phyloP scores from a whole-genome alignment of 2,329 filamentous ascomycete genomes.

The Fusarium piperis region DNA sequence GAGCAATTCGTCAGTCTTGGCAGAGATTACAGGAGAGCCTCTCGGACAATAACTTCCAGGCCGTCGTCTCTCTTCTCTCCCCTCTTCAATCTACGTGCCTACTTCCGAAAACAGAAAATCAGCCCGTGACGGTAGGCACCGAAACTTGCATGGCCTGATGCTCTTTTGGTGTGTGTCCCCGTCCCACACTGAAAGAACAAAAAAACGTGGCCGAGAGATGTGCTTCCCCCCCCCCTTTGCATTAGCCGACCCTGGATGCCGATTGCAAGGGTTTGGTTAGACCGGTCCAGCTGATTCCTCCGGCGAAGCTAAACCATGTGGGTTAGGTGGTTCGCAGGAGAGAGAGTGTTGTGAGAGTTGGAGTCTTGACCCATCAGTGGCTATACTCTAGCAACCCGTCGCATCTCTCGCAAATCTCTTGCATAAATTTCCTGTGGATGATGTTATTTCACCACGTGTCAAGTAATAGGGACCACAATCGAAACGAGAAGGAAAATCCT shows the following conservation, averaged over 20 bases:
- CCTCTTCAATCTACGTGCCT: not conserved
- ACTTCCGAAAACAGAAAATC: not conserved
- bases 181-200: not conserved
- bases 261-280: not conserved
- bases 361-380: not conserved
- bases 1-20: not conserved
- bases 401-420: not conserved
- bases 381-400: not conserved
- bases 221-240: not conserved
- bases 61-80: not conserved
- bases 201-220: not conserved
- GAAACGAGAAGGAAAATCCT: not conserved
- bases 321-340: not conserved
- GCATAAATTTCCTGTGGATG: not conserved
- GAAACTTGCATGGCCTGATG: not conserved
- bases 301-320: not conserved
- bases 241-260: slow-evolving; percentile 1
- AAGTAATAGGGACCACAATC: not conserved
- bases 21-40: not conserved
- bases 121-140: not conserved
- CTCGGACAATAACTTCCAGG: slow-evolving; percentile 1
- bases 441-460: not conserved
- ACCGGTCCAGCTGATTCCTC: not conserved
- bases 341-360: not conserved
- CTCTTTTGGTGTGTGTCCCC: not conserved